phyloP scores from a whole-genome alignment of 768 basidiomycete genomes.

The Agaricus subrufescens region DNA sequence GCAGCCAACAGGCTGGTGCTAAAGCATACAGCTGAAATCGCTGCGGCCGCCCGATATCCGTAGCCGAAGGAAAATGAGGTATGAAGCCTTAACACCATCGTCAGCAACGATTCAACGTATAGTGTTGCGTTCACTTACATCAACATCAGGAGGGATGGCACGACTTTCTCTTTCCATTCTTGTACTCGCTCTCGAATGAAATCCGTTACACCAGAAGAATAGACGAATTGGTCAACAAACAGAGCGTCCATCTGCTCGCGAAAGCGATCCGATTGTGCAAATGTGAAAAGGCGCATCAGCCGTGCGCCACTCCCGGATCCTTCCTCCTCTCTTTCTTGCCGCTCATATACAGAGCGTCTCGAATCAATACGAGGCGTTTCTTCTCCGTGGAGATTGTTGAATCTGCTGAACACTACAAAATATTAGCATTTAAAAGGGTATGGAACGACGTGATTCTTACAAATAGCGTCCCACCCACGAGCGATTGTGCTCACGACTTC shows the following conservation, averaged over 20 bases:
- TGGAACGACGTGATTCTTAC: conserved; percentile 23
- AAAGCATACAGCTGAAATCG: conserved; percentile 28
- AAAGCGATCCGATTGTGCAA: conserved; percentile 45
- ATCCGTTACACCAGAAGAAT: conserved; percentile 47
- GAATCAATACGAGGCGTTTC: conserved; percentile 48
- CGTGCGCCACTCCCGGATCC: conserved; percentile 27
- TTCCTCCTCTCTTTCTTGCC: conserved; percentile 17
- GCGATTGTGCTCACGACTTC: conserved; percentile 42
- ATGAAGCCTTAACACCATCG: conserved; percentile 26
- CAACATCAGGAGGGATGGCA: conserved; percentile 21
- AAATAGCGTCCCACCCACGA: conserved; percentile 43
- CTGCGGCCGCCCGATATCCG: conserved; percentile 22
- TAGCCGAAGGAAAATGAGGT: conserved; percentile 26
- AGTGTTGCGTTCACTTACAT: conserved; percentile 17
- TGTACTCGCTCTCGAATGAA: conserved; percentile 38
- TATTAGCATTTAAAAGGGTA: background rate
- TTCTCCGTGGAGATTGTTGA: conserved; percentile 56
- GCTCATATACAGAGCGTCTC: conserved; percentile 41
- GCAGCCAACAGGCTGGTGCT: conserved; percentile 31
- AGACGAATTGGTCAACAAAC: conserved; percentile 54
- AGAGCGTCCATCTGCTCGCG: conserved; percentile 36
- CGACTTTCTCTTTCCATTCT: conserved; percentile 45
- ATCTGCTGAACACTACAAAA: conserved; percentile 43
- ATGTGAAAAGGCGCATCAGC: conserved; percentile 34
- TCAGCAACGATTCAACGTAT: background rate